A percentile compares a stretch with the other conserved stretches of the same genome.
Evolutionary conservation across 768 basidiomycete genomes (phyloP).

Genomic region (Strobilomyces dryophilus): DNA sequence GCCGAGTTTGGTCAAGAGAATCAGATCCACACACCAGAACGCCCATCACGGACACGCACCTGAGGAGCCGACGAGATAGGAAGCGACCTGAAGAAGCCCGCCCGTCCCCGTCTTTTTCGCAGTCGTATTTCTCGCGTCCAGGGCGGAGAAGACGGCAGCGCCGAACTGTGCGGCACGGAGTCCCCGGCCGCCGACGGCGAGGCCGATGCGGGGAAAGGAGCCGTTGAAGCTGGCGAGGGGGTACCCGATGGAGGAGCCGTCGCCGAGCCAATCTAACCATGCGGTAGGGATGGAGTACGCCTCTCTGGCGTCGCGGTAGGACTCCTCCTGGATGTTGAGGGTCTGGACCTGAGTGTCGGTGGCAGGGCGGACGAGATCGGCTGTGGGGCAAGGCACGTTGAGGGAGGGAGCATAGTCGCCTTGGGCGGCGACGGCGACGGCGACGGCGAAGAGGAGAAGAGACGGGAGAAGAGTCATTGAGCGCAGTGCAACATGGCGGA

Average conservation of each 20-base stretch:
- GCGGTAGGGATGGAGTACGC: conserved; percentile 39
- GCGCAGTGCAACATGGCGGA: conserved; percentile 5
- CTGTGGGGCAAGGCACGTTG: conserved; percentile 49
- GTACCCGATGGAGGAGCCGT: conserved; percentile 52
- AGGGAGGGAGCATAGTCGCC: conserved; percentile 49
- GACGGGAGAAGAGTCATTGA: conserved; percentile 1
- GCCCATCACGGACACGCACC: conserved; percentile 34
- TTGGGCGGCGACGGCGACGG: neutral
- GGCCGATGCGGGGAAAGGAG: conserved; percentile 49
- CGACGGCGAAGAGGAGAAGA: neutral
- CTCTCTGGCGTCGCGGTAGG: conserved; percentile 44
- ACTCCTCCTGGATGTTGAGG: conserved; percentile 44
- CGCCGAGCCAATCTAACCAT: conserved; percentile 58
- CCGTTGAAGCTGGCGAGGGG: conserved; percentile 38
- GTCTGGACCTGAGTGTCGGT: conserved; percentile 44
- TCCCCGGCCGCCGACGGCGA: conserved; percentile 71
- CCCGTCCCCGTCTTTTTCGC: conserved; percentile 58
- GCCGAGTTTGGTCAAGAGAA: neutral
- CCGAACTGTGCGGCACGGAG: conserved; percentile 64
- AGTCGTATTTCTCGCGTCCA: conserved; percentile 60
- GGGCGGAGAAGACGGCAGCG: conserved; percentile 51
- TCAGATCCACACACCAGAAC: neutral
- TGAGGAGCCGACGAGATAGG: conserved; percentile 65
- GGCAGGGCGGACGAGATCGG: conserved; percentile 51
- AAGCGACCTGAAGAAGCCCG: conserved; percentile 65